Evolutionary conservation across 1,284 basidiomycete species (phyloP).

Genomic region (Trichosporon sp.): DNA sequence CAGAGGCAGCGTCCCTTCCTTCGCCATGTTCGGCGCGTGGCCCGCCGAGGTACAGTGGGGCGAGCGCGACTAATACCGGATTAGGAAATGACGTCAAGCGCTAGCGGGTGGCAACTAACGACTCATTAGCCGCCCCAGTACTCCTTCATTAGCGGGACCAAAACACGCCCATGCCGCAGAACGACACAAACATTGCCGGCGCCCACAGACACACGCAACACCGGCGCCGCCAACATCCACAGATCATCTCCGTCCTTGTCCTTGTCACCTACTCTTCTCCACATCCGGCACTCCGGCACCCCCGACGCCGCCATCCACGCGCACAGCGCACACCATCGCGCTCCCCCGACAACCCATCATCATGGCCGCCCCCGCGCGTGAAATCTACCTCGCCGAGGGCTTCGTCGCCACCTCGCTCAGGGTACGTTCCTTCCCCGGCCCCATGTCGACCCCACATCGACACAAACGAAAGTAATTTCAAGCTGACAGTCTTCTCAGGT

Average conservation of each 20-base stretch:
- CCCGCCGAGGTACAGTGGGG: background rate
- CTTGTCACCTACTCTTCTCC: background rate
- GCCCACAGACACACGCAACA: background rate
- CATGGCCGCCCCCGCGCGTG: slow-evolving; percentile 39
- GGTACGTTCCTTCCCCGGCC: slow-evolving; percentile 21
- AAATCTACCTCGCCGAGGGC: slow-evolving; percentile 66
- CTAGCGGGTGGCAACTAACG: background rate
- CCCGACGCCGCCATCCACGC: background rate
- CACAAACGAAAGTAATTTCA: too few relatives aligned
- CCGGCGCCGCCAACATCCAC: background rate
- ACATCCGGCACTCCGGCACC: background rate
- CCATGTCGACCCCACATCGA: background rate
- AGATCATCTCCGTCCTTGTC: too few relatives aligned
- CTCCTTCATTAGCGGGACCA: background rate
- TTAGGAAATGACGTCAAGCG: background rate
- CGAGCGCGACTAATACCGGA: background rate
- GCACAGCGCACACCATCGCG: background rate
- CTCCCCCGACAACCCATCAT: background rate
- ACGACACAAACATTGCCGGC: slow-evolving; percentile 8
- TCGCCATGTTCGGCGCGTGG: background rate
- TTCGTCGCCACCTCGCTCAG: slow-evolving; percentile 74
- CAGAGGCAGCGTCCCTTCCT: background rate
- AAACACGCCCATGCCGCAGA: background rate
- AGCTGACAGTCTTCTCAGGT: slow-evolving; percentile 28
- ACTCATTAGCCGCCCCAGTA: background rate